phyloP scores from a whole-genome alignment of 257 asterid genomes.

The Nicotiana tabacum region DNA sequence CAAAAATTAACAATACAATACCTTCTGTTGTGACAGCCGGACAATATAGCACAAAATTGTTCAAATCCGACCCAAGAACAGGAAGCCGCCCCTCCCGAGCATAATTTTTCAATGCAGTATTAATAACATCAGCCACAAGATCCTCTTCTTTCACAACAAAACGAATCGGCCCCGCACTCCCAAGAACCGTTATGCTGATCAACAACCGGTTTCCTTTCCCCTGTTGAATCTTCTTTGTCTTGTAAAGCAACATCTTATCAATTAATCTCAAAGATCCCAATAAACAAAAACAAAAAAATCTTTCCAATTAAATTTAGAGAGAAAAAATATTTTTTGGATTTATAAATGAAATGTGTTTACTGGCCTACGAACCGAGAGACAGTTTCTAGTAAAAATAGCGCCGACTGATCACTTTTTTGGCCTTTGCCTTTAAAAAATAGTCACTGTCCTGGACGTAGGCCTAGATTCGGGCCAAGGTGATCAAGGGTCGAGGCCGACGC shows the following conservation, averaged over 20 bases:
- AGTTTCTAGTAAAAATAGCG: background rate
- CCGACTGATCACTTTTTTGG: too few species aligned
- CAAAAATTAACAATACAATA: background rate
- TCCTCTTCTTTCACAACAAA: constrained; percentile 37
- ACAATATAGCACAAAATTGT: constrained; percentile 26
- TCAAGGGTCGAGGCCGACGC: constrained; percentile 34
- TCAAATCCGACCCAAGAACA: constrained; percentile 28
- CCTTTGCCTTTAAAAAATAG: too few species aligned
- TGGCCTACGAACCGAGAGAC: background rate
- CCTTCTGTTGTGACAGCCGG: constrained; percentile 29
- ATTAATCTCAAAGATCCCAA: background rate
- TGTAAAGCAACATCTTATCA: constrained; percentile 21
- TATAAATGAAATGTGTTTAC: background rate
- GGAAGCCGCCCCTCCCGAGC: constrained; percentile 41
- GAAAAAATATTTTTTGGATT: background rate
- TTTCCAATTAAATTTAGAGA: background rate
- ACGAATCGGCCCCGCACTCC: constrained; percentile 40
- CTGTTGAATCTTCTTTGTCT: constrained; percentile 32
- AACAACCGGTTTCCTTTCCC: constrained; percentile 28
- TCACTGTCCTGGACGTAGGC: background rate
- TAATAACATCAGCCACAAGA: constrained; percentile 27
- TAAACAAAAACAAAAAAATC: background rate
- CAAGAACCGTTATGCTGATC: constrained; percentile 35
- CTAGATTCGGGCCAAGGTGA: background rate
- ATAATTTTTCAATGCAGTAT: constrained; percentile 29